Conservation (phyloP, 306 rosid species). For the Vicia sativa region DNA sequence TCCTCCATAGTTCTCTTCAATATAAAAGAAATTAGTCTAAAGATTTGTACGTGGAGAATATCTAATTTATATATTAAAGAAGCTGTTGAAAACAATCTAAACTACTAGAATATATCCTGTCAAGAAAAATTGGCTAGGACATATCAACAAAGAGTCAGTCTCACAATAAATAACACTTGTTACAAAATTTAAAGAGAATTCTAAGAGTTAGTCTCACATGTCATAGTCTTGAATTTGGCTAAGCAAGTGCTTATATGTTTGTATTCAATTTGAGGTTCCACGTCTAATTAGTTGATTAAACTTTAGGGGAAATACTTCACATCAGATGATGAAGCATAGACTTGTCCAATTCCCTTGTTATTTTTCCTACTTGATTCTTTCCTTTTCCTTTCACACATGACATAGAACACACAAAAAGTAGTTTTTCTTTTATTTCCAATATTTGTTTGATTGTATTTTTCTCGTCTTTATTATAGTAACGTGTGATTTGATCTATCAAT, state of each 20-base stretch:
- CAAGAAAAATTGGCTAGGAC: no score
- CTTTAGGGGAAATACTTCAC: constrained; percentile 16
- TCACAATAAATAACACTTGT: no score
- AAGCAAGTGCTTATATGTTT: not conserved
- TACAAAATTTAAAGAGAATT: no score
- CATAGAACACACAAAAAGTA: not conserved
- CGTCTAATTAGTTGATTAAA: constrained; percentile 21
- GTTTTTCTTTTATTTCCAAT: constrained; percentile 1
- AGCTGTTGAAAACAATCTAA: no score
- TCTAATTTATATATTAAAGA: no score
- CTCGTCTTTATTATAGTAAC: not conserved
- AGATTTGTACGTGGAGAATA: no score
- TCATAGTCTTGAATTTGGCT: constrained; percentile 10
- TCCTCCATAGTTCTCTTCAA: no score
- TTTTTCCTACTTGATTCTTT: constrained; percentile 11
- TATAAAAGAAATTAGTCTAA: no score
- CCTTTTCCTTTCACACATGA: constrained; percentile 23
- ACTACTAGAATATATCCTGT: no score
- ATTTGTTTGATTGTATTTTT: not conserved
- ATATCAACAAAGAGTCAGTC: no score
- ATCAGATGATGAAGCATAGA: constrained; percentile 7
- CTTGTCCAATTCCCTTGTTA: constrained; percentile 24
- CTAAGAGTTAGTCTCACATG: constrained; percentile 4
- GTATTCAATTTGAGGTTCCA: constrained; percentile 34
- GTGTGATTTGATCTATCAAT: not conserved